Evolutionary conservation across 352 stramenopile species (phyloP).

Genomic region (Hyaloperonospora arabidopsidis): DNA sequence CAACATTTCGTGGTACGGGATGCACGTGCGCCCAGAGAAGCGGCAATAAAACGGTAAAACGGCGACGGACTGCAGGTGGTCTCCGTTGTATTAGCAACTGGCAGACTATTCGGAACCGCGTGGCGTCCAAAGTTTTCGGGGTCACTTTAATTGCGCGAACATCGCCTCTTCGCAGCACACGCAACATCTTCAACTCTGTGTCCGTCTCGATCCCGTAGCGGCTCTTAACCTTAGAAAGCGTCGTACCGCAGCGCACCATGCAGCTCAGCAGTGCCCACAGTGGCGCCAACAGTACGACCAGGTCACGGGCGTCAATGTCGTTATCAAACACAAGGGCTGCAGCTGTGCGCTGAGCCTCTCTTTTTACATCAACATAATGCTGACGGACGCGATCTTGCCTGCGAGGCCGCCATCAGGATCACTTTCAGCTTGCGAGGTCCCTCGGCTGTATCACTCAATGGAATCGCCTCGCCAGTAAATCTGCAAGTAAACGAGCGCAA

Average conservation of each 20-base stretch:
- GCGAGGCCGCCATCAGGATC: no score
- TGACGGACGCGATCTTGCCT: constrained; percentile 59
- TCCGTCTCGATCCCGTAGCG: constrained; percentile 77
- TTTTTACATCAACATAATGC: constrained; percentile 42
- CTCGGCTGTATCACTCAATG: no score
- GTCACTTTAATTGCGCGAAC: constrained; percentile 65
- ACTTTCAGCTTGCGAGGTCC: no score
- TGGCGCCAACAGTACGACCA: constrained; percentile 50
- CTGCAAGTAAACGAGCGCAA: no score
- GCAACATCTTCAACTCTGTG: constrained; percentile 81
- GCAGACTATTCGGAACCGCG: constrained; percentile 70
- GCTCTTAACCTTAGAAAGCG: constrained; percentile 75
- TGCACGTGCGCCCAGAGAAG: constrained; percentile 47
- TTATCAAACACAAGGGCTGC: constrained; percentile 61
- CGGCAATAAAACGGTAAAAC: constrained; percentile 57
- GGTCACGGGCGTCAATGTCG: constrained; percentile 55
- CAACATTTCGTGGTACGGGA: constrained; percentile 77
- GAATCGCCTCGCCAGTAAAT: no score
- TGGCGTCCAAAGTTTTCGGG: constrained; percentile 71
- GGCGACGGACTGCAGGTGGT: constrained; percentile 70
- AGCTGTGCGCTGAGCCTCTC: constrained; percentile 46
- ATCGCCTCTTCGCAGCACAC: constrained; percentile 53
- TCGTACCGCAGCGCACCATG: constrained; percentile 71
- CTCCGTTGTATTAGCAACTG: constrained; percentile 45
- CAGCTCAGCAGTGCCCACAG: constrained; percentile 51